A percentile compares a stretch with the other conserved stretches of the same genome.
These are phyloP conservation scores for Dryadomyces quercus-mongolicae DNA, from an alignment of 2,329 filamentous ascomycete species.

Conservation along the genomic window DNA sequence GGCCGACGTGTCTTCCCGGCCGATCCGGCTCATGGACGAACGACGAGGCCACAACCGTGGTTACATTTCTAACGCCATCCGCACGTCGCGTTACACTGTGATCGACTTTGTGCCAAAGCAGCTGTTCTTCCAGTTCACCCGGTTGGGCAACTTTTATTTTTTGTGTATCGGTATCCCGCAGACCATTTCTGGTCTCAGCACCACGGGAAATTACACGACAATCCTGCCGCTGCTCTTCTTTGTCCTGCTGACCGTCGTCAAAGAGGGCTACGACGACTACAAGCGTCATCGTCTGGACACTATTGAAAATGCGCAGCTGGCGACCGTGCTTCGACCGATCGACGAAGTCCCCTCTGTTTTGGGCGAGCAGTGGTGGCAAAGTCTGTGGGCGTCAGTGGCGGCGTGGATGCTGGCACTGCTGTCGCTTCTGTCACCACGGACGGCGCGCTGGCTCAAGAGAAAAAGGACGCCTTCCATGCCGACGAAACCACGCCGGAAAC, in stretches of 20 bases:
- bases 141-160: constrained; percentile 81
- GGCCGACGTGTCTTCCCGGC: constrained; percentile 18
- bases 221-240: constrained; percentile 64
- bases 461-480: neutral
- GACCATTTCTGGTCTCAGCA: constrained; percentile 66
- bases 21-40: constrained; percentile 28
- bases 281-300: constrained; percentile 70
- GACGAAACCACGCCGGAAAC: neutral
- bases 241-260: constrained; percentile 67
- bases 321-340: constrained; percentile 28
- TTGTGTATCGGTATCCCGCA: constrained; percentile 74
- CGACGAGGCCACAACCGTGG: constrained; percentile 35
- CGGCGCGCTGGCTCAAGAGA: neutral
- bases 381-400: too few species aligned
- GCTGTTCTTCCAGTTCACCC: constrained; percentile 73
- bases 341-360: neutral
- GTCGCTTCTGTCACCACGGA: too few species aligned
- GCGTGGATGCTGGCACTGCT: neutral
- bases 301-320: constrained; percentile 55
- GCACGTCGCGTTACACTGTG: constrained; percentile 71
- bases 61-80: constrained; percentile 52
- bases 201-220: constrained; percentile 63
- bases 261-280: constrained; percentile 81
- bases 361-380: neutral
- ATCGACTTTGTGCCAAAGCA: constrained; percentile 82